Conservation (phyloP, 2,329 filamentous ascomycete genomes). For the Aspergillus awamori region DNA sequence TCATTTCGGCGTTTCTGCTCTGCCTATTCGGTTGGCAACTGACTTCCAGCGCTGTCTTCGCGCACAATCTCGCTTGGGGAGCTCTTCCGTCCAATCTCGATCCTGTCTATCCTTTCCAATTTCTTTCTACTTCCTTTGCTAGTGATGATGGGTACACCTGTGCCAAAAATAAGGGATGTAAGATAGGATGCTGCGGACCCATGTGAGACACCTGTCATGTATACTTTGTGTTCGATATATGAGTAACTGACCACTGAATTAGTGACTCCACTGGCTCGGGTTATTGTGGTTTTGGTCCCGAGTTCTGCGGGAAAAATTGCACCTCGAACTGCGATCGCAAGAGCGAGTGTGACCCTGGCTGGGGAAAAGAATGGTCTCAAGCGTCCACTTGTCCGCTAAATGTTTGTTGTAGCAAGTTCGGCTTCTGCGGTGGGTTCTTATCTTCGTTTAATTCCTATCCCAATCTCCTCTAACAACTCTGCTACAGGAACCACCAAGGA, state of each 20-base stretch:
- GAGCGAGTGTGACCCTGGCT: conserved; percentile 30
- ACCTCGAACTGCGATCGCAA: conserved; percentile 25
- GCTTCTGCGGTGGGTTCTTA: conserved; percentile 9
- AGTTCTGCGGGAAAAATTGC: conserved; percentile 20
- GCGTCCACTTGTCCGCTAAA: background rate
- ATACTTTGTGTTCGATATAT: background rate
- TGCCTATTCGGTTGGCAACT: background rate
- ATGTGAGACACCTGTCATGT: background rate
- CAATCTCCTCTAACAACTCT: background rate
- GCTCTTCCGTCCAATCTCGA: background rate
- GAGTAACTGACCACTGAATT: background rate
- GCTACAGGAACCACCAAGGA: conserved; percentile 11
- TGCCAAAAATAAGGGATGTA: conserved; percentile 11
- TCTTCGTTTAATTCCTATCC: background rate
- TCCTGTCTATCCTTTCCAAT: background rate
- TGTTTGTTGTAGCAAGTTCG: conserved; percentile 9
- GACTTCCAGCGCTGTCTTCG: background rate
- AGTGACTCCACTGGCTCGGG: conserved; percentile 16
- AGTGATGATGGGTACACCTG: conserved; percentile 7
- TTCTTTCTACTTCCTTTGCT: background rate
- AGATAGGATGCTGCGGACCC: conserved; percentile 13
- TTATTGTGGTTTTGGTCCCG: conserved; percentile 19
- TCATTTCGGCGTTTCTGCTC: background rate
- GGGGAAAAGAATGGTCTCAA: conserved; percentile 20
- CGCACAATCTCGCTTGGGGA: background rate